phyloP scores from a whole-genome alignment of 2,329 filamentous ascomycete genomes.

The Clarireedia monteithiana region DNA sequence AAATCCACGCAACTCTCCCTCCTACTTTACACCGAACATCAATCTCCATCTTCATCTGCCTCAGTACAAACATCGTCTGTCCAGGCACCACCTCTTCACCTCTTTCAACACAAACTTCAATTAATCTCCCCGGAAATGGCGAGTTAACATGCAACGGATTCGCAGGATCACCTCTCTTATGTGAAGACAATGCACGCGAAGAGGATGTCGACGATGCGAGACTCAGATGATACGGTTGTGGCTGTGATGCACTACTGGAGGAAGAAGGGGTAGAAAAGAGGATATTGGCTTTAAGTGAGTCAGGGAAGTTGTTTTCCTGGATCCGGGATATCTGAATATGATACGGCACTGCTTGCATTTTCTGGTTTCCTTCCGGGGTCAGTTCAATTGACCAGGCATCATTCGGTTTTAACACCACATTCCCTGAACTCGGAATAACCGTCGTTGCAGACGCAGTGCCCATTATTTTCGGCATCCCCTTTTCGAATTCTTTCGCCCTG shows the following conservation, averaged over 20 bases:
- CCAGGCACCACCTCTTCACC: background rate
- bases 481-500: no score
- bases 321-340: background rate
- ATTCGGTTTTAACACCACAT: background rate
- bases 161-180: background rate
- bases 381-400: background rate
- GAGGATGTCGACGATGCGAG: background rate
- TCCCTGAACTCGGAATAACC: background rate
- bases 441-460: background rate
- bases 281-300: background rate
- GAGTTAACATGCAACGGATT: background rate
- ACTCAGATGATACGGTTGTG: background rate
- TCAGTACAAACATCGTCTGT: background rate
- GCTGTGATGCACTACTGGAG: background rate
- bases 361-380: background rate
- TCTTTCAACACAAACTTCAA: background rate
- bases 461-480: no score
- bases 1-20: background rate
- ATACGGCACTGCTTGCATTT: background rate
- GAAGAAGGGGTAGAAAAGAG: background rate
- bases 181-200: background rate
- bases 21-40: background rate
- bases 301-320: background rate
- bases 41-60: conserved; percentile 4
- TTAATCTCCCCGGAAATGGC: background rate